phyloP scores from a whole-genome alignment of 2,329 filamentous ascomycete species.

The Cladosporium halotolerans region DNA sequence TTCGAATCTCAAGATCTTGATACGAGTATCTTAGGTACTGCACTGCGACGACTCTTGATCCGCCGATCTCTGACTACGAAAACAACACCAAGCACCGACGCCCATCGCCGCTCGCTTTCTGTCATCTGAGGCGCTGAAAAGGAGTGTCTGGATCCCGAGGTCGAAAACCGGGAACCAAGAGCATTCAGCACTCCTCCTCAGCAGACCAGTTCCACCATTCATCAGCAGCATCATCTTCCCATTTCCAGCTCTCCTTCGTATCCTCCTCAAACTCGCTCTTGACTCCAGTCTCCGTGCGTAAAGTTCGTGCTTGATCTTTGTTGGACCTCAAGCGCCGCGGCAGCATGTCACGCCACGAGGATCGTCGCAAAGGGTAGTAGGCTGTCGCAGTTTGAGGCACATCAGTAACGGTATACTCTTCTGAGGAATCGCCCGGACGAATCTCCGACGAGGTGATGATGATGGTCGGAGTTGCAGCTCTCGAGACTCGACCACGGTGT shows the following conservation, averaged over 20 bases:
- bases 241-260: neutral
- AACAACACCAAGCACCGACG: no score
- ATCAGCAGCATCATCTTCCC: neutral
- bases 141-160: no score
- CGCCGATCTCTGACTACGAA: no score
- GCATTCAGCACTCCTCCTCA: slow-evolving; percentile 5
- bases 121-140: no score
- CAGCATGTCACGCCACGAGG: neutral
- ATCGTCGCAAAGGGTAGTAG: neutral
- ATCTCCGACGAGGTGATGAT: neutral
- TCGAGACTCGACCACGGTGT: neutral
- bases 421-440: neutral
- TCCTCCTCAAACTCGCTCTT: neutral
- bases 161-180: no score
- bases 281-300: neutral
- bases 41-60: no score
- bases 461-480: neutral
- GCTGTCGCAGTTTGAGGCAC: neutral
- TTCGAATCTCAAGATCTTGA: no score
- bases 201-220: slow-evolving; percentile 8
- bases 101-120: no score
- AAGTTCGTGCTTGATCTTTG: neutral
- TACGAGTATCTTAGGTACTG: no score
- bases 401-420: neutral
- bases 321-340: neutral